Base-by-base conservation (phyloP, 305 asterid species). In the Rubia peregrina region DNA sequence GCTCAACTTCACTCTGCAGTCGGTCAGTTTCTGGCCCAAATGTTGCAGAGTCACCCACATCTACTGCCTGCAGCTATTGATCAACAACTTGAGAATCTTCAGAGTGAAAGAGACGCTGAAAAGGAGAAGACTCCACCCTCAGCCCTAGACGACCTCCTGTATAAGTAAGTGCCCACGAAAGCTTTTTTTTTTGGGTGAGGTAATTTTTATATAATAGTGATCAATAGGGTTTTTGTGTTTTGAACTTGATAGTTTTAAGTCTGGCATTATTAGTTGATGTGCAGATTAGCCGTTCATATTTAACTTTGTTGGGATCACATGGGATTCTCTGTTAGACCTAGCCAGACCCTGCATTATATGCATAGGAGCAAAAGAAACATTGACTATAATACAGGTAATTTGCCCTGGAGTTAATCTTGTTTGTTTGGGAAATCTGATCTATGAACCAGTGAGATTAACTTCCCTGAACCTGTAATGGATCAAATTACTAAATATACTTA, bases 41-140 rank as follows among this genome's bases (percentile, higher is more conserved):
- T 89, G 67, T 71, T 84, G 69, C 90, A 78, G 76, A 93, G 86
- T 30, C 90, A 84, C 79, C 98, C 96, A 2, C 97, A 88, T 81
- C 85, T 93, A 68, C 88, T 87, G 64, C 81, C 85, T 59, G 89
- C 86, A 59, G 85, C 98, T 63, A 89, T 87, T 51, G 98, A 93
- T 75, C 89, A 90, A 83, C 94, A 90, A 89, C 98, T 93, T 66
- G 97, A 90, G 80, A 82, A 83, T 74, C 97, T 93, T 67, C 92
- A 85, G 83, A 82, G 76, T 51, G 84, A 89, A 73, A 88, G 85
- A 80, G 94, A 89, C 61, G 80, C 72, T 21, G 79, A 86, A 66
- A 78, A 68, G 12, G 87, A 87, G 79, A 74, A 73, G 67, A 62
- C 74, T 53, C 75, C 83, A 30, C 81, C 88, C 59, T 77, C 94